Conservation (phyloP, 1,139 yeast genomes). For the Debaryomyces sp. region DNA sequence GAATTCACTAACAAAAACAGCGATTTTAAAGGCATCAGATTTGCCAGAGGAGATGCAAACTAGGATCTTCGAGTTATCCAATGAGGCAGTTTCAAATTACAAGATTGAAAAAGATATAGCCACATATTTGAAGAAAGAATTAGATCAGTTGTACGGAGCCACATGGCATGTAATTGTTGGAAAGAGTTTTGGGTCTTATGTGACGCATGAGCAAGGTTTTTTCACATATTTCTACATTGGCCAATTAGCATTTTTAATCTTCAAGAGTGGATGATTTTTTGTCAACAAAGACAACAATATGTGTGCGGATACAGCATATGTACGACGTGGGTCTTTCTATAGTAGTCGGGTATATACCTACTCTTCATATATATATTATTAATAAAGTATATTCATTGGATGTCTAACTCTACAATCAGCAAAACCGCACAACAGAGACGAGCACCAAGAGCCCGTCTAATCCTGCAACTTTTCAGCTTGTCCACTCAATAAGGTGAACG, state of each 20-base stretch:
- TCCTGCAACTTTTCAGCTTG: constrained; percentile 56
- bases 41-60: constrained; percentile 60
- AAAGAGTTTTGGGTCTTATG: constrained; percentile 88
- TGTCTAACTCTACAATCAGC: constrained; percentile 1
- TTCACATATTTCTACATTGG: constrained; percentile 87
- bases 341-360: not conserved
- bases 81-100: constrained; percentile 48
- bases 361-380: not conserved
- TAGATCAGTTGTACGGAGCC: constrained; percentile 63
- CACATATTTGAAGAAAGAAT: constrained; percentile 73
- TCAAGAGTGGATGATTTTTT: constrained; percentile 60
- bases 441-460: constrained; percentile 2
- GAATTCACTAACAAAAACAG: constrained; percentile 25
- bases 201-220: constrained; percentile 85
- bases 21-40: constrained; percentile 51
- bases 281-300: not conserved
- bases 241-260: constrained; percentile 75
- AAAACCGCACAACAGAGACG: not conserved
- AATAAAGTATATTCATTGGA: constrained; percentile 2
- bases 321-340: not conserved
- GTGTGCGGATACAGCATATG: not conserved
- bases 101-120: constrained; percentile 76
- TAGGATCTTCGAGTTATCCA: constrained; percentile 59
- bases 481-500: constrained; percentile 83
- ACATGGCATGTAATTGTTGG: constrained; percentile 98